Conservation (phyloP, 768 basidiomycete species). For the Serendipita vermifera region DNA sequence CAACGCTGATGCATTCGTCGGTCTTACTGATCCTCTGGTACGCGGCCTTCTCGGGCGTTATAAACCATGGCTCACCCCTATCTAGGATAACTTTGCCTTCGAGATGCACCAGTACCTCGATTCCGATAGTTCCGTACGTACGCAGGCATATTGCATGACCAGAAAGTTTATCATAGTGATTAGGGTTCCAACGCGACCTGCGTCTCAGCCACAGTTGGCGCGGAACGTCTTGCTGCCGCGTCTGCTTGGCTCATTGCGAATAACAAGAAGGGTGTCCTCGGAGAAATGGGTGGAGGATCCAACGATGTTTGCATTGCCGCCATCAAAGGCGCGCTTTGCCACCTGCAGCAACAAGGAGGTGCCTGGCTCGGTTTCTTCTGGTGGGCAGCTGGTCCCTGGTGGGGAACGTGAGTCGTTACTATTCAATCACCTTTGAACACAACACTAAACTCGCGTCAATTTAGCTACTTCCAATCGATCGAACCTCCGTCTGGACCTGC, state of each 20-base stretch:
- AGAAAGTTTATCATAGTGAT: neutral
- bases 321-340: conserved; percentile 41
- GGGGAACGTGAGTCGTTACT: conserved; percentile 14
- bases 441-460: no score
- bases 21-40: conserved; percentile 36
- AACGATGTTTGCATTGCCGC: conserved; percentile 25
- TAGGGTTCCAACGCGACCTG: conserved; percentile 33
- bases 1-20: conserved; percentile 38
- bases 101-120: conserved; percentile 66
- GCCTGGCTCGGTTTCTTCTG: conserved; percentile 20
- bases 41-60: no score
- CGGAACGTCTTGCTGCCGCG: conserved; percentile 41
- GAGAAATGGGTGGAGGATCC: conserved; percentile 25
- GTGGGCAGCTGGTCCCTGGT: conserved; percentile 53
- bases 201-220: conserved; percentile 48
- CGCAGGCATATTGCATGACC: neutral
- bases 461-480: conserved; percentile 12
- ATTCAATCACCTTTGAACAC: neutral
- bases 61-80: no score
- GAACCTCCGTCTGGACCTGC: conserved; percentile 45
- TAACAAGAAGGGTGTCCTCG: conserved; percentile 2
- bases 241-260: conserved; percentile 40
- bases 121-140: conserved; percentile 36
- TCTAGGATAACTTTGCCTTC: conserved; percentile 17
- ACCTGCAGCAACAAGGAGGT: conserved; percentile 43